Evolutionary conservation across 495 filamentous ascomycete species (phyloP), one percentile per base, ranked within the genome.

Genomic region (Sabuloglossum arenarium): DNA sequence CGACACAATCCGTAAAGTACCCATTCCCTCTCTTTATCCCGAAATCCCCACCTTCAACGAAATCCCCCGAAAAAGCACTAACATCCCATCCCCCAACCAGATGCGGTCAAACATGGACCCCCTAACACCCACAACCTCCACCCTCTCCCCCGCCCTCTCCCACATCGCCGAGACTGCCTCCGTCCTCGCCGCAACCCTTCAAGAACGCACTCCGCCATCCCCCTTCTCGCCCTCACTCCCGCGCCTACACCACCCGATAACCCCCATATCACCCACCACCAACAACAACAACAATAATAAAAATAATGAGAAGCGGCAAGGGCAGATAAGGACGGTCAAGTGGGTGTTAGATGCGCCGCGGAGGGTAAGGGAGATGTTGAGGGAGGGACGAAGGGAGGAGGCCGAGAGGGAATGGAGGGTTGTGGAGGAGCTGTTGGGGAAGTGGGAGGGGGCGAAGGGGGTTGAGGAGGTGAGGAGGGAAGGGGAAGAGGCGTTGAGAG

Each of bases 1-100:
- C 14, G 88, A 94, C 66, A 97, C 90, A 12, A 98, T 98, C 64
- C 77, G 86, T 25, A 83, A 81, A 65, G 79, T 72, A 71, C n/a
- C n/a, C n/a, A 69, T 72, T 34, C 32, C 56, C 23, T 42, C 46
- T 37, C 11, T 28, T 8, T 16, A 53, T 58, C 25, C 5, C 53
- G 25, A 51, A 19, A 9, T 25, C 56, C 27, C 3, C n/a, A n/a
- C n/a, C n/a, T n/a, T n/a, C n/a, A n/a, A n/a, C n/a, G n/a, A n/a
- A n/a, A n/a, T n/a, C n/a, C n/a, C n/a, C n/a, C n/a, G n/a, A 37
- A 16, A 24, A n/a, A 39, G 6, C n/a, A 8, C 55, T 14, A 39
- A n/a, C 6, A 31, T 0, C 34, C 8, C 0, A 27, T 19, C 8
- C 32, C 32, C 43, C 39, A 39, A 39, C n/a, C 32, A 67, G 68